Evolutionary conservation across 495 filamentous ascomycete genomes (phyloP).

Genomic region (Xylaria acuta): DNA sequence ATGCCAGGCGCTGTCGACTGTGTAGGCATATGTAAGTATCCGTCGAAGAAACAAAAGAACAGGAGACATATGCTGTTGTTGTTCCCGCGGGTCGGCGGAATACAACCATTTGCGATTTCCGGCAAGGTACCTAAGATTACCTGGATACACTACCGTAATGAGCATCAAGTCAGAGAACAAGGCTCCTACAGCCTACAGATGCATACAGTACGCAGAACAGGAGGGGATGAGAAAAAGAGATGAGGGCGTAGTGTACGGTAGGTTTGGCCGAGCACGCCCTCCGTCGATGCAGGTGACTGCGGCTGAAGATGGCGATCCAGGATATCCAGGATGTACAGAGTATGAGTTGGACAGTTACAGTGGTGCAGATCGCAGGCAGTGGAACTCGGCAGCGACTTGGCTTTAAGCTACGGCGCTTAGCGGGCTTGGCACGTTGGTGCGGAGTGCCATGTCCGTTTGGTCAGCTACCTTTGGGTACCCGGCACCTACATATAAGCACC

Average conservation of each 20-base stretch:
- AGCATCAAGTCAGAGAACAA: neutral
- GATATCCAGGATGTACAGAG: neutral
- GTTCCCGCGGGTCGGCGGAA: neutral
- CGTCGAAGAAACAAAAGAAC: neutral
- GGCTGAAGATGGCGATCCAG: slow-evolving; percentile 9
- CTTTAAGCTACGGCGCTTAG: too few species aligned
- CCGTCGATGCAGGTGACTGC: neutral
- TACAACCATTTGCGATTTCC: neutral
- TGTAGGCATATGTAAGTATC: neutral
- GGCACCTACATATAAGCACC: neutral
- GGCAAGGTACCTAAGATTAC: neutral
- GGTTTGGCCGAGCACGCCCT: too few species aligned
- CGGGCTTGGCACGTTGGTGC: too few species aligned
- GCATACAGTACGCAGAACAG: neutral
- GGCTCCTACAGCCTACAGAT: neutral
- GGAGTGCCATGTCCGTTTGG: too few species aligned
- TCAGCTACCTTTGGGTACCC: too few species aligned
- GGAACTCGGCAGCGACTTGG: neutral
- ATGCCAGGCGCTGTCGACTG: neutral
- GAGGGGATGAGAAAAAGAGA: neutral
- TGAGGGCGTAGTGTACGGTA: neutral
- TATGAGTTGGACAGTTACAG: too few species aligned
- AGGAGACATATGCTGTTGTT: neutral
- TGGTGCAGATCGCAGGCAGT: neutral
- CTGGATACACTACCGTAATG: neutral